phyloP scores from a whole-genome alignment of 164 flowering plant genomes.

The Cinnamomum chago region DNA sequence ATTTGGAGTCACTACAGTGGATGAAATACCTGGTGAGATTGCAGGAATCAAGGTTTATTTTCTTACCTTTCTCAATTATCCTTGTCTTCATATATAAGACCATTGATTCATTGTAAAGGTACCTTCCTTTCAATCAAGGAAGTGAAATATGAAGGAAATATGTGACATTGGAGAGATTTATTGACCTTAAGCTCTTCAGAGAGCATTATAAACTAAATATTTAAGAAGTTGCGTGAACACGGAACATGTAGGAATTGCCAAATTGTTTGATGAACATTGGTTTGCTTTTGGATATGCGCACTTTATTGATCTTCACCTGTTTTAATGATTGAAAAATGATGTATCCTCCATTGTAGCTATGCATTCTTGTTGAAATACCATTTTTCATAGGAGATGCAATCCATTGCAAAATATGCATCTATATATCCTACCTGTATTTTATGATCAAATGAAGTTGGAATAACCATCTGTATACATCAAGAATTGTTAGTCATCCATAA shows the following conservation, averaged over 20 bases:
- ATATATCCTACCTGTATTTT: no score
- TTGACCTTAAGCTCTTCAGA: background rate
- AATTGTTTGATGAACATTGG: no score
- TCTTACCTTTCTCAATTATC: constrained; percentile 11
- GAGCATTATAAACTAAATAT: background rate
- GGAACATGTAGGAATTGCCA: background rate
- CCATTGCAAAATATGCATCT: no score
- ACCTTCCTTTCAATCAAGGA: background rate
- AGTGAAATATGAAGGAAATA: background rate
- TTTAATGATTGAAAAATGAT: no score
- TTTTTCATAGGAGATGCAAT: no score
- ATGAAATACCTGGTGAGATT: constrained; percentile 92
- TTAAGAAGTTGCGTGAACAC: background rate
- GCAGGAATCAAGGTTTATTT: constrained; percentile 94
- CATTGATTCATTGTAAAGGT: background rate
- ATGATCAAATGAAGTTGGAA: no score
- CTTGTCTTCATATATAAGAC: background rate
- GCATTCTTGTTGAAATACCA: no score
- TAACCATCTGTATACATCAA: no score
- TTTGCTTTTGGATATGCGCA: no score
- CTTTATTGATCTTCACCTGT: no score
- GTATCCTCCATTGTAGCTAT: no score
- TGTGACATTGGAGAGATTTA: background rate
- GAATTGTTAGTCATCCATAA: no score
- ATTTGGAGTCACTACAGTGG: constrained; percentile 67